These are phyloP conservation scores for Chlamydomonas sphaeroides DNA, from an alignment of 139 green algal species.

Conservation along the genomic window DNA sequence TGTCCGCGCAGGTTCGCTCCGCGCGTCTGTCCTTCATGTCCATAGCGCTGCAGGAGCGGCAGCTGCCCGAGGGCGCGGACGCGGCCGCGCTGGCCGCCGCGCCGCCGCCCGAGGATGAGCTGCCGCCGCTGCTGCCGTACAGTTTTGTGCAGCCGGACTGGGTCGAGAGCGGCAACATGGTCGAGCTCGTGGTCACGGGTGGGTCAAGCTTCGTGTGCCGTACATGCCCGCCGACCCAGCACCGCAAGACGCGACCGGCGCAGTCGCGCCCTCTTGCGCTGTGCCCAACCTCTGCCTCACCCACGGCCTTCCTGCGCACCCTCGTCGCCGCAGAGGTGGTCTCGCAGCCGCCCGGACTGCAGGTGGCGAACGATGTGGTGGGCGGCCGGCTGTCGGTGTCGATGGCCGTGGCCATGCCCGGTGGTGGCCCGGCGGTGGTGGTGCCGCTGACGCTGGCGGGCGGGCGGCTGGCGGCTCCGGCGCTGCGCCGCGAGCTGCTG, in stretches of 20 bases:
- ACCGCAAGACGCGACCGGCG: no score
- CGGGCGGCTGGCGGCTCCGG: background rate
- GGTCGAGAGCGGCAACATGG: constrained; percentile 20
- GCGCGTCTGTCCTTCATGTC: background rate
- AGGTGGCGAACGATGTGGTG: constrained; percentile 6
- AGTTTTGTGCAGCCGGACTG: constrained; percentile 10
- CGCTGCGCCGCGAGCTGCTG: constrained; percentile 32
- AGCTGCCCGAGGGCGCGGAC: constrained; percentile 22
- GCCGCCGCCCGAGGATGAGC: constrained; percentile 18
- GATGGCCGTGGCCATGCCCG: constrained; percentile 28
- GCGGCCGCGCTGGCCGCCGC: constrained; percentile 7
- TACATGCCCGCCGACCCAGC: no score
- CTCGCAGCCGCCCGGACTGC: constrained; percentile 25
- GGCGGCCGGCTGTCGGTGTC: constrained; percentile 26
- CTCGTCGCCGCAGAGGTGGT: background rate
- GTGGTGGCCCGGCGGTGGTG: background rate
- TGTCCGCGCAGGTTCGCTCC: background rate
- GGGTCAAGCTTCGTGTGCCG: no score
- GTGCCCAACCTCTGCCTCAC: background rate
- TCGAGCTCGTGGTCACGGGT: constrained; percentile 25
- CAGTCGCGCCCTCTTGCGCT: no score
- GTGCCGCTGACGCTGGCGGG: background rate
- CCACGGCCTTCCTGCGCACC: background rate
- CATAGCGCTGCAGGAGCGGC: constrained; percentile 14
- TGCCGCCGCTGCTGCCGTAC: constrained; percentile 39